Base-by-base conservation (phyloP, 2,329 filamentous ascomycete species). In the Myriosclerotinia curreyana region DNA sequence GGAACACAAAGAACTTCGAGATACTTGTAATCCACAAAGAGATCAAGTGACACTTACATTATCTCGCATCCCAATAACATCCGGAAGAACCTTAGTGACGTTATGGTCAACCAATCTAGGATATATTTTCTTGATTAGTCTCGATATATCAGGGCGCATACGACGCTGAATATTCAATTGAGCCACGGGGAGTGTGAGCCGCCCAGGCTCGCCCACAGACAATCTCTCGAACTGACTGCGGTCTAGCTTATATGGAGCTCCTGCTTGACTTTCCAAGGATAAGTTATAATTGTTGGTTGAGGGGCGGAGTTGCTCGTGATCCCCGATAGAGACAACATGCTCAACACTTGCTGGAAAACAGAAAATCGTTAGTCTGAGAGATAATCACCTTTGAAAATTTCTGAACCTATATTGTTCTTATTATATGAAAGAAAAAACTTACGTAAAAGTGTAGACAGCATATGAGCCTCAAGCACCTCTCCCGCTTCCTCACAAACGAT, bases 401-500 rank as follows among this genome's bases (percentile, higher is more conserved):
- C 20, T 46, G 20, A 7, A n/a, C 6, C 44, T 20, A 46, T 11
- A 5, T 46, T 20, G 8, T 11, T n/a, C 20, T 11, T 46, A 2
- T 22, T n/a, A 1, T n/a, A 7, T 46, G 7, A 9, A 46, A 46
- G 9, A 22, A 22, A n/a, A 36, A 36, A 12, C 51, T 71, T 70
- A 42, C 64, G 66, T 59, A 65, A 56, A 15, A 72, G 66, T 44
- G 77, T 73, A 2, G 76, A 74, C 8, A 79, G 71, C 4, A 76
- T 70, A 67, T 79, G 77, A 8, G 76, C 70, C 55, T 79, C 77
- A 6, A 79, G 66, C 0, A 79, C 77, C 59, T 80, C 78, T 14
- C 77, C 78, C 1, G 78, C 78, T 64, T 80, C 78, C 68, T 80
- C 78, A 46, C 75, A 77, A 1, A 80, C 38, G 25, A 79, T 65